Percentiles rank a stretch among this genome's conserved stretches.
Conservation (phyloP, 768 basidiomycete species). For the Suillus discolor region DNA sequence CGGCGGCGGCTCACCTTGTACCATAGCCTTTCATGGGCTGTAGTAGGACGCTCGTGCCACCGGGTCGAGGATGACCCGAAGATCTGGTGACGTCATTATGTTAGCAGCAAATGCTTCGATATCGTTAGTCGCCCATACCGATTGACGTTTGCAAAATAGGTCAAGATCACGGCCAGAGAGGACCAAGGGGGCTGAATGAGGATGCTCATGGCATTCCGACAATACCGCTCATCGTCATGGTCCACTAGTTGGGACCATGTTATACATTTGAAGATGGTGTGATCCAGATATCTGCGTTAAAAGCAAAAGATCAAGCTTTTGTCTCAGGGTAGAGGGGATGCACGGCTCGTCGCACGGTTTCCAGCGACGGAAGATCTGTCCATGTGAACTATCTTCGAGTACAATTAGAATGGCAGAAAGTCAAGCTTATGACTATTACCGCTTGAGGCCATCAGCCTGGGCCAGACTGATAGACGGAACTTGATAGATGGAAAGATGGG, state of each 20-base stretch:
- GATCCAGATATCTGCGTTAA: conserved; percentile 22
- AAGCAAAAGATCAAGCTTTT: conserved; percentile 31
- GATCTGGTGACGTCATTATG: conserved; percentile 22
- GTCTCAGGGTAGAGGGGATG: conserved; percentile 33
- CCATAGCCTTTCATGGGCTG: conserved; percentile 51
- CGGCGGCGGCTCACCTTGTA: conserved; percentile 41
- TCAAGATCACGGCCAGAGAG: conserved; percentile 36
- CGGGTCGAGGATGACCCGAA: conserved; percentile 10
- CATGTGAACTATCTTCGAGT: conserved; percentile 46
- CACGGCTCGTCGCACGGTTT: conserved; percentile 47
- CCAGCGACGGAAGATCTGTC: conserved; percentile 53
- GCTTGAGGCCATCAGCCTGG: conserved; percentile 44
- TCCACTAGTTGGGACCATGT: conserved; percentile 27
- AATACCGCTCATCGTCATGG: conserved; percentile 1
- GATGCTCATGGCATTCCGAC: conserved; percentile 17
- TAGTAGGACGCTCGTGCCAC: conserved; percentile 24
- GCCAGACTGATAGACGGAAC: conserved; percentile 37
- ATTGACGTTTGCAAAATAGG: conserved; percentile 30
- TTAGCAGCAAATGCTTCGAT: not conserved
- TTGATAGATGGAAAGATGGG: conserved; percentile 34
- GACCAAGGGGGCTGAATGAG: conserved; percentile 43
- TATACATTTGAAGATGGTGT: conserved; percentile 23
- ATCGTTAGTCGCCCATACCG: conserved; percentile 17
- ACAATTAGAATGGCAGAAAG: conserved; percentile 4
- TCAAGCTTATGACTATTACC: conserved; percentile 33